Percentiles rank a stretch among this genome's conserved stretches.
Conservation (phyloP, 495 filamentous ascomycete genomes). For the Oidiodendron maius region DNA sequence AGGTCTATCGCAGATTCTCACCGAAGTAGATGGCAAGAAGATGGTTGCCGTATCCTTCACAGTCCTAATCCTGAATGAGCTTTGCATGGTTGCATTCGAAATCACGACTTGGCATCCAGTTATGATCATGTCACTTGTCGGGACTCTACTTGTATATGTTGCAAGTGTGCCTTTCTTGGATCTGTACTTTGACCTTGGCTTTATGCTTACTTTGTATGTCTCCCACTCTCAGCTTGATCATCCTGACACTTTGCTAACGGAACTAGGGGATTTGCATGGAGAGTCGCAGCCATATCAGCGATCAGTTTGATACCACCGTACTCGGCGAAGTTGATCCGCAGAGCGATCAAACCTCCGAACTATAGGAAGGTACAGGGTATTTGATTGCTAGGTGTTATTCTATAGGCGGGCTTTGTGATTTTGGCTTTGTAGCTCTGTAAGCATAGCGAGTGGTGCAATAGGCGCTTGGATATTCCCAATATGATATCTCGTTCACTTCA, state of each 20-base stretch:
- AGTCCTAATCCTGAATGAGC: conserved; percentile 86
- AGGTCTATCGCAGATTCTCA: conserved; percentile 80
- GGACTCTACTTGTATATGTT: conserved; percentile 73
- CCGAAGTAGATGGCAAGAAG: conserved; percentile 58
- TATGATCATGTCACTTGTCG: conserved; percentile 80
- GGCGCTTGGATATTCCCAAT: not conserved
- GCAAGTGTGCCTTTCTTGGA: conserved; percentile 82
- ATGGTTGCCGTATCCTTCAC: conserved; percentile 94
- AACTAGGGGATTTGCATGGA: conserved; percentile 77
- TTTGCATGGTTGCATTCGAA: conserved; percentile 93
- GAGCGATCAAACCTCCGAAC: conserved; percentile 84
- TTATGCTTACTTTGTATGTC: conserved; percentile 60
- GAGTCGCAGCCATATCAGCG: conserved; percentile 69
- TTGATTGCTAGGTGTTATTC: conserved; percentile 13
- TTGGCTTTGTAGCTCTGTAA: not conserved
- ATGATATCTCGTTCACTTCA: too few relatives aligned
- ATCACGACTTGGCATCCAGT: conserved; percentile 96
- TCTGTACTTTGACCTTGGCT: conserved; percentile 83
- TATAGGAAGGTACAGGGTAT: conserved; percentile 88
- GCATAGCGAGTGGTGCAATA: not conserved
- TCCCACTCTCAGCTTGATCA: not conserved
- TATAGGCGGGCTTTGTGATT: too few relatives aligned
- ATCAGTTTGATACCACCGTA: conserved; percentile 84
- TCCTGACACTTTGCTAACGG: conserved; percentile 1
- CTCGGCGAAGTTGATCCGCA: conserved; percentile 72